Evolutionary conservation across 352 stramenopile species (phyloP), one percentile per base, ranked within the genome.

Genomic region (Globisporangium takayamanum): DNA sequence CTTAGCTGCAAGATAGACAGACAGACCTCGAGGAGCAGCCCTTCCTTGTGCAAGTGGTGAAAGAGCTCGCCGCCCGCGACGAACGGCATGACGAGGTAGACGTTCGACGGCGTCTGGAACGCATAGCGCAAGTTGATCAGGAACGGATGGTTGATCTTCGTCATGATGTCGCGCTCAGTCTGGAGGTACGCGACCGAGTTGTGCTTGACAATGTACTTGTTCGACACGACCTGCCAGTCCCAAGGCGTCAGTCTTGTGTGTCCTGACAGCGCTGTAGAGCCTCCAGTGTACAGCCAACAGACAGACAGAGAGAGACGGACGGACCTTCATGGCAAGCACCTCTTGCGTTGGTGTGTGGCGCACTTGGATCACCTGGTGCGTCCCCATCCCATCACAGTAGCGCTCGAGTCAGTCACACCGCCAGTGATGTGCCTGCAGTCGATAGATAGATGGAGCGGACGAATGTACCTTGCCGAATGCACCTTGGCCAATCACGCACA

Each of bases 191-290:
- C 67, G 49, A 92, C 67, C 37, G 81, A 91, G 54, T 92, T 92
- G 66, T 90, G 74, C 70, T 94, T 85, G 59, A 92, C 79, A 44
- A 94, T 78, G 68, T 88, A 89, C 69, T 91, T 89, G 66, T 91
- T 91, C 45, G 72, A 87, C 41, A 93, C 80, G 63, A 93, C 44
- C 44, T 49, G 44, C 14, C 18, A 20, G 89, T 78, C 89, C 56
- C 11, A 16, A 53, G 11, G 52, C 49, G 28, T 58, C 36, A 50
- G n/a, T 26, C 30, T 58, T 18, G 54, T 16, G 49, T 1, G 45
- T 33, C 37, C 6, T 0, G 16, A 51, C 11, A 44, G 25, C 1
- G 51, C 25, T 33, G 28, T 33, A 5, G 28, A 3, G 28, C 5
- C 12, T 22, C 25, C 6, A 48, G 14, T 12, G n/a, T 4, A 15